Evolutionary conservation across 257 asterid genomes (phyloP).

Genomic region (Solanum tarapatanum): DNA sequence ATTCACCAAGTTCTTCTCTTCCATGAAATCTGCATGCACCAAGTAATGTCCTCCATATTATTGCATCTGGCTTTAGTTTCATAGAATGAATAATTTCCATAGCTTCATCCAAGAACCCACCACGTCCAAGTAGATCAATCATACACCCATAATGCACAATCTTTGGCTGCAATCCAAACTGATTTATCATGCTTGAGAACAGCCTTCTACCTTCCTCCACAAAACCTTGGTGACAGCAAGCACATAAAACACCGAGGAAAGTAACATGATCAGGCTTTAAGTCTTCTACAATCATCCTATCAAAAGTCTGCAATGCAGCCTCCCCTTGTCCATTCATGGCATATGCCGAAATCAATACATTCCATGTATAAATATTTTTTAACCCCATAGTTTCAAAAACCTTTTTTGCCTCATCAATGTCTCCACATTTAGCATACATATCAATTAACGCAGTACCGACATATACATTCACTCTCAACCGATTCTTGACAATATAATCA

Average conservation of each 20-base stretch:
- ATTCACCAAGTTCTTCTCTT: slow-evolving; percentile 18
- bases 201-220: slow-evolving; percentile 15
- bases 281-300: slow-evolving; percentile 7
- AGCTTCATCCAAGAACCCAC: slow-evolving; percentile 22
- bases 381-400: slow-evolving; percentile 10
- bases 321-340: slow-evolving; percentile 23
- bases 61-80: slow-evolving; percentile 7
- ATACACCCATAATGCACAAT: slow-evolving; percentile 27
- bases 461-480: slow-evolving; percentile 2
- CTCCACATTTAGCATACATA: slow-evolving; percentile 26
- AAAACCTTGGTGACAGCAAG: slow-evolving; percentile 25
- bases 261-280: slow-evolving; percentile 17
- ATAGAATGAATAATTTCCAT: slow-evolving; percentile 3
- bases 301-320: slow-evolving; percentile 12
- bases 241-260: slow-evolving; percentile 16
- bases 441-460: slow-evolving; percentile 17
- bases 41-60: slow-evolving; percentile 23
- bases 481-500: slow-evolving; percentile 3
- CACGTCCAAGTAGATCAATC: slow-evolving; percentile 28
- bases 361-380: slow-evolving; percentile 20
- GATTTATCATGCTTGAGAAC: slow-evolving; percentile 11
- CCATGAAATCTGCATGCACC: slow-evolving; percentile 26
- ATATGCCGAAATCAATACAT: slow-evolving; percentile 21
- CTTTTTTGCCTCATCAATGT: slow-evolving; percentile 10
- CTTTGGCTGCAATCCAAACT: slow-evolving; percentile 7